These are phyloP conservation scores for Arthrobotrys conoides DNA, from an alignment of 2,329 filamentous ascomycete species.

Conservation along the genomic window DNA sequence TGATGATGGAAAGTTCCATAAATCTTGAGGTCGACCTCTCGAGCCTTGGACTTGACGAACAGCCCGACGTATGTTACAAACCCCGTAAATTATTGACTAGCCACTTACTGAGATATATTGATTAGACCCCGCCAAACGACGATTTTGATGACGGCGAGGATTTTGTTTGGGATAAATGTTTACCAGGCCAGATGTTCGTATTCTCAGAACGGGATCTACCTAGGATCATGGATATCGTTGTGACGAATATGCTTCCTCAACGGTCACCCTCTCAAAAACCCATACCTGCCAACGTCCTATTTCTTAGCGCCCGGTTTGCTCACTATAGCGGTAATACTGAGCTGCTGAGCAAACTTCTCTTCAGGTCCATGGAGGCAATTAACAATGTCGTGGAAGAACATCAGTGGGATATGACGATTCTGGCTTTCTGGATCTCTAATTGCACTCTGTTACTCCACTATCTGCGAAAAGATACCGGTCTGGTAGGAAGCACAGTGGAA, in stretches of 20 bases:
- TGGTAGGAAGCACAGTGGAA: conserved; percentile 84
- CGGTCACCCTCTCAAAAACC: conserved; percentile 97
- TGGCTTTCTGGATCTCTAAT: conserved; percentile 99
- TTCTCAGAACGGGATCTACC: conserved; percentile 96
- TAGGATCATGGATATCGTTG: conserved; percentile 92
- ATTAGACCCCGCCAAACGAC: conserved; percentile 75
- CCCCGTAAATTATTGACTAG: not conserved
- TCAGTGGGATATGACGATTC: conserved; percentile 99
- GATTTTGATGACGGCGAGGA: conserved; percentile 90
- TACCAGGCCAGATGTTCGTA: conserved; percentile 99
- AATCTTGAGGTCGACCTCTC: conserved; percentile 97
- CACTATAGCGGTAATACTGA: conserved; percentile 95
- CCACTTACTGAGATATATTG: conserved; percentile 28
- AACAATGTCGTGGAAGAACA: conserved; percentile 95
- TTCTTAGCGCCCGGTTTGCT: conserved; percentile 93
- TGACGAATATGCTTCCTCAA: conserved; percentile 98
- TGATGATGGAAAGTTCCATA: conserved; percentile 99
- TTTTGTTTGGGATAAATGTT: conserved; percentile 93
- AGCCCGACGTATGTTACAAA: conserved; percentile 79
- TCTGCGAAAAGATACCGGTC: conserved; percentile 89
- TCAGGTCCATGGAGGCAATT: conserved; percentile 93
- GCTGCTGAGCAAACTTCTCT: conserved; percentile 82
- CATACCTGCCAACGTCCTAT: conserved; percentile 96
- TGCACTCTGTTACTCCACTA: conserved; percentile 96
- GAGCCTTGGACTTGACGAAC: conserved; percentile 94